These are phyloP conservation scores for Nicotiana undulata DNA, from an alignment of 257 asterid genomes.

Conservation along the genomic window DNA sequence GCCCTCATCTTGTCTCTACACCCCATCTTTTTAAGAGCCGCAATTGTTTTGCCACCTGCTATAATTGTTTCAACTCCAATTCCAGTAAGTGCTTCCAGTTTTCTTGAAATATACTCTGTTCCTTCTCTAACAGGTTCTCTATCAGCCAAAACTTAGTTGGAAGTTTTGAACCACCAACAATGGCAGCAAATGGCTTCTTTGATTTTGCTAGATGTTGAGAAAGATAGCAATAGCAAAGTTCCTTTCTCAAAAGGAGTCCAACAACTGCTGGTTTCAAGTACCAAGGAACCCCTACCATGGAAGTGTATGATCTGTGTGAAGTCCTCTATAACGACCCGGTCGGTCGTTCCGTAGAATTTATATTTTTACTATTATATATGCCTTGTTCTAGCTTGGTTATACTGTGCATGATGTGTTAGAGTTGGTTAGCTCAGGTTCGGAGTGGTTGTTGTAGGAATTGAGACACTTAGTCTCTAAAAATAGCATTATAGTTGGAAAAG, in stretches of 20 bases:
- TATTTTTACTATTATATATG: no score
- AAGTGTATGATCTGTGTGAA: constrained; percentile 81
- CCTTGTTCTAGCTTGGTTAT: no score
- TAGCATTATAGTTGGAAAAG: no score
- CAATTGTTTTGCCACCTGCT: constrained; percentile 42
- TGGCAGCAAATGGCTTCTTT: constrained; percentile 38
- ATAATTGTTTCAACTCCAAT: constrained; percentile 55
- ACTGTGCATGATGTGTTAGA: no score
- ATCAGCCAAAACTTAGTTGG: constrained; percentile 33
- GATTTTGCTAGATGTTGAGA: constrained; percentile 62
- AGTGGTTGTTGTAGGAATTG: no score
- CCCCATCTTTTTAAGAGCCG: constrained; percentile 27
- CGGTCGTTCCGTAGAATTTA: no score
- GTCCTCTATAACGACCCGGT: no score
- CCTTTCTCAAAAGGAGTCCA: constrained; percentile 77
- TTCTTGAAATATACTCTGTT: constrained; percentile 32
- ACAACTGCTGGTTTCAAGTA: constrained; percentile 76
- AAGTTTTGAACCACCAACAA: constrained; percentile 47
- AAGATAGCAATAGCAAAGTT: constrained; percentile 68
- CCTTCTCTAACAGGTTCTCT: constrained; percentile 33
- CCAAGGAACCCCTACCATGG: constrained; percentile 76
- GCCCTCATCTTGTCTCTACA: neutral
- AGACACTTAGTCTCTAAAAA: no score
- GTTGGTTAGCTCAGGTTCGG: no score
- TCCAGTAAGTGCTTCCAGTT: constrained; percentile 30